Base-by-base conservation (phyloP, 2,329 filamentous ascomycete species). In the Paraconiothyrium sp. region DNA sequence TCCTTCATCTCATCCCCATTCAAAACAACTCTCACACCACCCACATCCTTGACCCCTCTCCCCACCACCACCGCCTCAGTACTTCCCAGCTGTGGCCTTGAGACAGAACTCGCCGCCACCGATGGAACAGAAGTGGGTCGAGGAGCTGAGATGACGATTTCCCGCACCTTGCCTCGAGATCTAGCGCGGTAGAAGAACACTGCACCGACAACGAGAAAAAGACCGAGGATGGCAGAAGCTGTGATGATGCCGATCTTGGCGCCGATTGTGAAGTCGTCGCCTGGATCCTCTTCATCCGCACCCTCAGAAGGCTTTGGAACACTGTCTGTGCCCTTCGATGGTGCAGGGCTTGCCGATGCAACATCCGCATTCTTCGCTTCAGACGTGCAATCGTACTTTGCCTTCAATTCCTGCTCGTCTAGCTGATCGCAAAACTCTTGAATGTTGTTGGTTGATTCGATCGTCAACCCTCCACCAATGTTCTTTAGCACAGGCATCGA, bases 331-430 rank as follows among this genome's bases (percentile, higher is more conserved):
- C n/a, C 14, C n/a, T 52, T 14, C 5, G 32, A 5, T 10, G 46
- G 46, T 22, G 16, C 13, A 2, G 47, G 6, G 7, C 35, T 35
- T 7, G 52, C 24, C n/a, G 62, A 46, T 14, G 27, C 24, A 16
- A 49, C 13, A 11, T 37, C 47, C 22, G 57, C n/a, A 10, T 22
- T 55, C 7, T 54, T 27, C 41, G 34, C 14, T 8, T 57, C 52
- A 27, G 66, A 30, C 3, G 51, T 66, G 57, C 70, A 71, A 20
- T 68, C 61, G 46, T 65, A 68, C 39, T 69, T 64, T 6, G 69
- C 69, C 22, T 61, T 54, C 0, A 61, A 49, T 7, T 47, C 41
- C 22, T 62, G 55, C n/a, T 60, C 34, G 10, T 54, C 54, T 6
- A 71, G 52, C 43, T 49, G 54, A 13, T 59, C 60, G 47, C 70